phyloP scores from a whole-genome alignment of 1,284 basidiomycete species.

The Ceraceosorus bombacis region DNA sequence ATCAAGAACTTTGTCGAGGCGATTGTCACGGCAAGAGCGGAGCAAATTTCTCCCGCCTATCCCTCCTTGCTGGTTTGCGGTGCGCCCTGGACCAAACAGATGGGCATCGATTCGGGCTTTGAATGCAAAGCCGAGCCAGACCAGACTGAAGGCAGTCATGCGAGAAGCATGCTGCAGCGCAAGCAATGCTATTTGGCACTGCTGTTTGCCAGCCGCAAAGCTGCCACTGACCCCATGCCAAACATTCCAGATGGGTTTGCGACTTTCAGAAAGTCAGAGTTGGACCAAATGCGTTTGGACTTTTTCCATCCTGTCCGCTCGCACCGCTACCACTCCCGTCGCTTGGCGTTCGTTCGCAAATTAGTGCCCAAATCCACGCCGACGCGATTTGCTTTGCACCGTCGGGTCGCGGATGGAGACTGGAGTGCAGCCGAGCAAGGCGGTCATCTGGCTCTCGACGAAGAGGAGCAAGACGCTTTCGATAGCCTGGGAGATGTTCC shows the following conservation, averaged over 20 bases:
- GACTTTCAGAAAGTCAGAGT: slow-evolving; percentile 50
- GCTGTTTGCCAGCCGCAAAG: slow-evolving; percentile 28
- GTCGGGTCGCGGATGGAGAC: slow-evolving; percentile 13
- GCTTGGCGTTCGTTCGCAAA: slow-evolving; percentile 52
- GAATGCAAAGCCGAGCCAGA: no score
- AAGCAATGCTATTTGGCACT: slow-evolving; percentile 43
- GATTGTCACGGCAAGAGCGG: slow-evolving; percentile 20
- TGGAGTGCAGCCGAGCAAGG: slow-evolving; percentile 4
- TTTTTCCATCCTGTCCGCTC: slow-evolving; percentile 49
- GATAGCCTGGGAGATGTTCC: slow-evolving; percentile 46
- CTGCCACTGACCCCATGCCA: neutral
- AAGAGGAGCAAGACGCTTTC: slow-evolving; percentile 45
- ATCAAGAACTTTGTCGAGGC: slow-evolving; percentile 22
- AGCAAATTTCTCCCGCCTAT: neutral
- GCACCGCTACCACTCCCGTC: slow-evolving; percentile 50
- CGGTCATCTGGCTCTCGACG: slow-evolving; percentile 36
- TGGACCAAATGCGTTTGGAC: slow-evolving; percentile 53
- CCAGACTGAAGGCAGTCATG: no score
- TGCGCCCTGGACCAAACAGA: slow-evolving; percentile 30
- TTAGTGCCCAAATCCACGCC: slow-evolving; percentile 49
- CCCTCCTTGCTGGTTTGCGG: slow-evolving; percentile 9
- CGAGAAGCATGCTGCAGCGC: slow-evolving; percentile 27
- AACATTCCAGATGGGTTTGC: slow-evolving; percentile 17
- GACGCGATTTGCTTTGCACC: slow-evolving; percentile 48
- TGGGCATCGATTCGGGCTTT: slow-evolving; percentile 2